phyloP scores from a whole-genome alignment of 768 basidiomycete species.

The Mycena sanguinolenta region DNA sequence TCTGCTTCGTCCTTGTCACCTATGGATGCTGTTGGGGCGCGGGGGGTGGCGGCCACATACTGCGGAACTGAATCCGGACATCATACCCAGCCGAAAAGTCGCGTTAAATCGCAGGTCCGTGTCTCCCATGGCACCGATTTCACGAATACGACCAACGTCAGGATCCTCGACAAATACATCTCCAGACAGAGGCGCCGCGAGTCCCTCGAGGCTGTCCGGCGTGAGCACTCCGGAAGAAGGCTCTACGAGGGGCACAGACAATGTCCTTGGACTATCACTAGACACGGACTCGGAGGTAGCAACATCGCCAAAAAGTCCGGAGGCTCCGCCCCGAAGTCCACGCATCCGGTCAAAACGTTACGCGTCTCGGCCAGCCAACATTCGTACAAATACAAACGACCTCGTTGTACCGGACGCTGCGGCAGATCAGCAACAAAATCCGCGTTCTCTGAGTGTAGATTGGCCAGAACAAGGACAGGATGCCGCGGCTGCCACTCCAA shows the following conservation, averaged over 20 bases:
- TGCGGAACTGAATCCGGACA: conserved; percentile 73
- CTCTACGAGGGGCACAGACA: conserved; percentile 24
- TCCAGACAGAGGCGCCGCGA: conserved; percentile 52
- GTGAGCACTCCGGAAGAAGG: conserved; percentile 24
- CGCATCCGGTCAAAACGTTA: conserved; percentile 70
- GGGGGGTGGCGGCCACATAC: conserved; percentile 51
- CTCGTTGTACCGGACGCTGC: conserved; percentile 35
- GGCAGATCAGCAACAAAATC: conserved; percentile 55
- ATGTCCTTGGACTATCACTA: conserved; percentile 25
- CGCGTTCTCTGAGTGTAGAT: conserved; percentile 65
- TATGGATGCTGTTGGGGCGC: conserved; percentile 57
- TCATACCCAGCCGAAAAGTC: conserved; percentile 66
- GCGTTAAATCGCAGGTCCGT: conserved; percentile 75
- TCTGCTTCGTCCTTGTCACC: conserved; percentile 75
- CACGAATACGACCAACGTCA: conserved; percentile 57
- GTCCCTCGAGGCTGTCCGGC: conserved; percentile 43
- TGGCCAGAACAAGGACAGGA: conserved; percentile 62
- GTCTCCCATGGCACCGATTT: conserved; percentile 78
- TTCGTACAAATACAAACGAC: conserved; percentile 63
- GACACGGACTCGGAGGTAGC: conserved; percentile 66
- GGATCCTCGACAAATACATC: conserved; percentile 57
- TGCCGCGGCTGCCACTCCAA: conserved; percentile 70
- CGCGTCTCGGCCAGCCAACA: conserved; percentile 58
- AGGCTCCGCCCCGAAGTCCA: conserved; percentile 36
- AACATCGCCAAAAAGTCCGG: conserved; percentile 16